Percentiles rank a stretch among this genome's conserved stretches.
Evolutionary conservation across 306 rosid genomes (phyloP).

Genomic region (Vigna reflexopilosa): DNA sequence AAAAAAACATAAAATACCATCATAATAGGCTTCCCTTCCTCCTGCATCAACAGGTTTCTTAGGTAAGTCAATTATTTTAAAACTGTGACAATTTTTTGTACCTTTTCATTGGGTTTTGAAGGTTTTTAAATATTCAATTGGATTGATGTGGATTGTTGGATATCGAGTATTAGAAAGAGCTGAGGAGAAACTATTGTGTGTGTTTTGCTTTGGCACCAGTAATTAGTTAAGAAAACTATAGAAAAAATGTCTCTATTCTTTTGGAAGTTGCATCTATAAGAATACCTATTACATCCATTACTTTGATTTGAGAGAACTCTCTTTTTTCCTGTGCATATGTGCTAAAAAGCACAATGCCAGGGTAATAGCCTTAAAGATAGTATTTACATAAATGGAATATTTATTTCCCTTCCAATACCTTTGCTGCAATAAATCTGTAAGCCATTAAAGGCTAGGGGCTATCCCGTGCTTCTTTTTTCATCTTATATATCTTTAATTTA

Average conservation of each 20-base stretch:
- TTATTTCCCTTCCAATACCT: constrained; percentile 26
- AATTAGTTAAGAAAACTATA: constrained; percentile 12
- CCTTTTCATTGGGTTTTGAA: background rate
- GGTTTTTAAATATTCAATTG: constrained; percentile 11
- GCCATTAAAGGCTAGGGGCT: background rate
- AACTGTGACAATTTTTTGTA: background rate
- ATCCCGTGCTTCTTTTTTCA: background rate
- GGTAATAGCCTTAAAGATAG: constrained; percentile 9
- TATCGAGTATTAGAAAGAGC: constrained; percentile 19
- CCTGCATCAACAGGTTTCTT: constrained; percentile 14
- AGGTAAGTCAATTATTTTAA: constrained; percentile 14
- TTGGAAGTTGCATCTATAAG: background rate
- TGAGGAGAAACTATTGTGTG: background rate
- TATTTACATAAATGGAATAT: constrained; percentile 4
- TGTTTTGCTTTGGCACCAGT: constrained; percentile 8
- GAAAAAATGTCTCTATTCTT: background rate
- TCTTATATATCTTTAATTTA: constrained; percentile 6
- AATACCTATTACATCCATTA: background rate
- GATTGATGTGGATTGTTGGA: constrained; percentile 12
- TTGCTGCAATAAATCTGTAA: constrained; percentile 4
- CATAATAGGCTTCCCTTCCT: background rate
- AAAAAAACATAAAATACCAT: background rate
- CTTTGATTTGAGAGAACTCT: constrained; percentile 18
- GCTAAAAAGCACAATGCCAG: background rate
- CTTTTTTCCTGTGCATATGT: background rate